Evolutionary conservation across 495 filamentous ascomycete genomes (phyloP).

Genomic region (Apodospora peruviana): DNA sequence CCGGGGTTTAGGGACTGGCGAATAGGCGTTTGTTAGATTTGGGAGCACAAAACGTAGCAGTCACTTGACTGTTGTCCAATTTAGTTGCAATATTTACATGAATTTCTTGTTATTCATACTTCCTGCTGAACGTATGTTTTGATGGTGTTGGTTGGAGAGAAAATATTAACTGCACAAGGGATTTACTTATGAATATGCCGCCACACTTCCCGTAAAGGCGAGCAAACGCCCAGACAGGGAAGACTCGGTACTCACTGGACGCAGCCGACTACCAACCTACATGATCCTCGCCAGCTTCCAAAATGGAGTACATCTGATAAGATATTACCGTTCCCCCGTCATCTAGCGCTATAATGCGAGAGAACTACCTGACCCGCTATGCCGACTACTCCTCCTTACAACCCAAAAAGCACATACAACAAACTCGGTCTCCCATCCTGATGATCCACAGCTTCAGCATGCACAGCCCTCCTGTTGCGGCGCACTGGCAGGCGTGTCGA

Average conservation of each 20-base stretch:
- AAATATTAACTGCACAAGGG: too few species aligned
- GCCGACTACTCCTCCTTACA: not conserved
- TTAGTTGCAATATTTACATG: not conserved
- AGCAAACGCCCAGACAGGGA: too few species aligned
- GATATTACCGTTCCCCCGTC: not conserved
- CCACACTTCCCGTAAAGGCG: too few species aligned
- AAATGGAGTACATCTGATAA: too few species aligned
- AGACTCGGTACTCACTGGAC: too few species aligned
- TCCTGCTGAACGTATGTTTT: too few species aligned
- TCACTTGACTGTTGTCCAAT: not conserved
- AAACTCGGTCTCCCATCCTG: constrained; percentile 7
- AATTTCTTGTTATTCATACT: not conserved
- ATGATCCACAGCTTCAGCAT: constrained; percentile 46
- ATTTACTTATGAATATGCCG: too few species aligned
- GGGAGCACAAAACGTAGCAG: constrained; percentile 7
- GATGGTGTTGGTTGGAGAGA: too few species aligned
- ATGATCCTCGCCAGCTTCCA: too few species aligned
- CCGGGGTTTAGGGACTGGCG: constrained; percentile 12
- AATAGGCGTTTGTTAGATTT: constrained; percentile 20
- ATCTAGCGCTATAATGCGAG: constrained; percentile 2
- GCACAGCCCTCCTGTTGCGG: constrained; percentile 74
- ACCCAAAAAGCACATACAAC: constrained; percentile 9
- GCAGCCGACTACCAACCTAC: too few species aligned
- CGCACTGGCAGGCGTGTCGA: constrained; percentile 74
- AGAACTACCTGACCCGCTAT: not conserved